Base-by-base conservation (phyloP, 495 filamentous ascomycete species). In the Neurospora intermedia region DNA sequence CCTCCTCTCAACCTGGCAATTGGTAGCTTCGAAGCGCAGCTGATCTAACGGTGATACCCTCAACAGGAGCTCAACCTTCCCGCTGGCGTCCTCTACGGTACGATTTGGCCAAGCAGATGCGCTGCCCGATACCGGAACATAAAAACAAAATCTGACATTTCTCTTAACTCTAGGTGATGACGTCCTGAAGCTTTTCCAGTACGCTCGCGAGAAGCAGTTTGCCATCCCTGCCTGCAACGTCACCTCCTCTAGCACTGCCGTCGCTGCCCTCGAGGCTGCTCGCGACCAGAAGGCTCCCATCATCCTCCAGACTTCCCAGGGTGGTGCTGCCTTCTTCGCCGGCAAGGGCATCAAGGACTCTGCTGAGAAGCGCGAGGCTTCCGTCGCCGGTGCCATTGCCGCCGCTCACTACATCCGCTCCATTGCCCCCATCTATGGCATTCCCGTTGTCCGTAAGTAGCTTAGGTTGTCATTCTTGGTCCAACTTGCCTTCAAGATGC, bases 371-470 rank as follows among this genome's bases (percentile, higher is more conserved):
- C 95, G 97, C 83, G 87, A 89, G 74, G 95, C 94, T 69, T 95
- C 94, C 69, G 93, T 98, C 78, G 89, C 89, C 59, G 96, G 96
- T 78, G 87, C 91, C 80, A 85, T 97, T 73, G 93, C 96, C 75
- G 96, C 87, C 74, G 96, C 96, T 74, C 91, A 97, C 87, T 98
- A 93, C 87, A 93, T 98, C 87, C 93, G 96, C 74, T 84, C 91
- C 75, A 82, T 99, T 79, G 94, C 96, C 43, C 92, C 95, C 38
- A 75, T 87, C 73, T 99, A 99, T 83, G 94, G 90, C 75, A 87
- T 99, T 72, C 96, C 96, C 73, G 96, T 97, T 72, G 85, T 98
- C 73, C 89, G 97, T 72, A 92, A 96, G 89, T 96, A 92, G 77
- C 66, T 70, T 59, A 38, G 6, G 3, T 38, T 38, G 35, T 38